Evolutionary conservation across 2,329 filamentous ascomycete species (phyloP).

Genomic region (Paradendryphiella salina): DNA sequence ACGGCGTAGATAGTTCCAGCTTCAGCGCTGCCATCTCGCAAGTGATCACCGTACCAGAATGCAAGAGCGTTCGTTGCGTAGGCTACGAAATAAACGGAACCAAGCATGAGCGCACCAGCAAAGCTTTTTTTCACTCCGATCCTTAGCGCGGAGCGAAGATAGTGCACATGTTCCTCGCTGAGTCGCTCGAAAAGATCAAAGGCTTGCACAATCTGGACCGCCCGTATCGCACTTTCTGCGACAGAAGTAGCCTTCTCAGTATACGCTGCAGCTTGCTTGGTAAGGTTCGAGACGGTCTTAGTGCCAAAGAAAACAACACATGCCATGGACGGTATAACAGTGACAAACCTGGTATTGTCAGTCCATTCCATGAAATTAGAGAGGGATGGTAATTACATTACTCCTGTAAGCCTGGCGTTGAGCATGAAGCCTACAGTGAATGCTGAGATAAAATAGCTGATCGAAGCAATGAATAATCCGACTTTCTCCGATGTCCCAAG

Average conservation of each 20-base stretch:
- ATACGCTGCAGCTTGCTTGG: slow-evolving; percentile 44
- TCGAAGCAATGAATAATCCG: slow-evolving; percentile 52
- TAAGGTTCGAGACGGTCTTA: slow-evolving; percentile 47
- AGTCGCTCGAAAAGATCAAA: slow-evolving; percentile 51
- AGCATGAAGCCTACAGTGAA: slow-evolving; percentile 53
- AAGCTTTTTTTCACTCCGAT: slow-evolving; percentile 49
- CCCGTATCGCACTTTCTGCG: slow-evolving; percentile 52
- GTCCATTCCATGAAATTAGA: background rate
- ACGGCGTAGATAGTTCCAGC: slow-evolving; percentile 64
- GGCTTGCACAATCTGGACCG: slow-evolving; percentile 55
- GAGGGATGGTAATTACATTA: slow-evolving; percentile 37
- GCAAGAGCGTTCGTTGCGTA: slow-evolving; percentile 53
- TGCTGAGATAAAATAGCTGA: slow-evolving; percentile 53
- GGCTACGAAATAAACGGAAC: slow-evolving; percentile 51
- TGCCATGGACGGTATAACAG: slow-evolving; percentile 56
- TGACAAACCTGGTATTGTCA: slow-evolving; percentile 39
- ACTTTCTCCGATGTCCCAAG: slow-evolving; percentile 54
- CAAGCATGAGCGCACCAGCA: slow-evolving; percentile 49
- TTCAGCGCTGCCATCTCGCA: slow-evolving; percentile 34
- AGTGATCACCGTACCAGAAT: slow-evolving; percentile 50
- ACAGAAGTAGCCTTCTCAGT: slow-evolving; percentile 51
- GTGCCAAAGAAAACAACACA: slow-evolving; percentile 51
- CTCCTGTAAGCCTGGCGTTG: slow-evolving; percentile 49
- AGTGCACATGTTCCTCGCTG: slow-evolving; percentile 44
- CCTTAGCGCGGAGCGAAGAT: slow-evolving; percentile 42